phyloP scores from a whole-genome alignment of 441 rosid species.

The Adansonia madagascariensis region DNA sequence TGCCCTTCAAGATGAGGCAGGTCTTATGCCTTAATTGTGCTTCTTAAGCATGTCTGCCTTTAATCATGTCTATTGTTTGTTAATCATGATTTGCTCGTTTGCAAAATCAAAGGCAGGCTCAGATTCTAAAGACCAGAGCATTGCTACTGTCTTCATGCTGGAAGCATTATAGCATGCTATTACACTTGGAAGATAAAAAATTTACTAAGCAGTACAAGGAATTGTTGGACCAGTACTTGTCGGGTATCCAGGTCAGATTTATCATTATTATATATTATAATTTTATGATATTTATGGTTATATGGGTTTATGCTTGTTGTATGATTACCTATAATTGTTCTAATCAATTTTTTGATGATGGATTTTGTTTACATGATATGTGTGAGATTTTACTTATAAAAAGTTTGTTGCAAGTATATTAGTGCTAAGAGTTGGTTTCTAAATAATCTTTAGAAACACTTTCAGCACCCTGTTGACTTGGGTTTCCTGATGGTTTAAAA shows the following conservation, averaged over 20 bases:
- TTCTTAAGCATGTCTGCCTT: slow-evolving; percentile 27
- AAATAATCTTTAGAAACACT: not conserved
- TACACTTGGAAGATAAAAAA: slow-evolving; percentile 78
- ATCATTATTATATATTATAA: not conserved
- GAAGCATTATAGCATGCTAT: slow-evolving; percentile 75
- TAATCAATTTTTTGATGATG: not conserved
- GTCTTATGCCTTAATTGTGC: slow-evolving; percentile 43
- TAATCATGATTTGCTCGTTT: slow-evolving; percentile 31
- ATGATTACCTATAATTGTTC: not conserved
- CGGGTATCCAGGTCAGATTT: slow-evolving; percentile 76
- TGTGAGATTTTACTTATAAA: not conserved
- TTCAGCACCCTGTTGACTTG: slow-evolving; percentile 5
- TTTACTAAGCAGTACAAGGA: slow-evolving; percentile 63
- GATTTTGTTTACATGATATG: not conserved
- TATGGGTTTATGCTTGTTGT: slow-evolving; percentile 16
- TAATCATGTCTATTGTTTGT: slow-evolving; percentile 29
- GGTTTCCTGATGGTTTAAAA: not conserved
- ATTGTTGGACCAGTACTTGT: slow-evolving; percentile 68
- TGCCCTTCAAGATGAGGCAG: slow-evolving; percentile 64
- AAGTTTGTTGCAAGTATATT: not conserved
- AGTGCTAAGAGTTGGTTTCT: not conserved
- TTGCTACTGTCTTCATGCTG: slow-evolving; percentile 83
- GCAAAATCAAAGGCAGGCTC: slow-evolving; percentile 47
- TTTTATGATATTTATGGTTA: not conserved
- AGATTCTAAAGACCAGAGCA: slow-evolving; percentile 44